phyloP scores from a whole-genome alignment of 2,329 filamentous ascomycete genomes.

The Colletotrichum sidae region DNA sequence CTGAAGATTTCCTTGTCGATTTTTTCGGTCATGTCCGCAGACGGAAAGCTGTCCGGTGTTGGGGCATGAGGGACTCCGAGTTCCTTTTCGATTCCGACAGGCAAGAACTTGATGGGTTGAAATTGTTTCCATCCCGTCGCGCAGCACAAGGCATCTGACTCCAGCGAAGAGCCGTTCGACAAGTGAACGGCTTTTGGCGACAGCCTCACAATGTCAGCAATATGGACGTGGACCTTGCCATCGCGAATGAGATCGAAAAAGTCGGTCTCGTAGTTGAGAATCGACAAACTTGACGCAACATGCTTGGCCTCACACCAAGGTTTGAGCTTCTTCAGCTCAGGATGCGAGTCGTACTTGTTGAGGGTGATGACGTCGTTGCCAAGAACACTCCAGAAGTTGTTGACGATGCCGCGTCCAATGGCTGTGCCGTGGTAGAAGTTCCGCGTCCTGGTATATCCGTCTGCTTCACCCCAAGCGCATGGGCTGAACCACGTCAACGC shows the following conservation, averaged over 20 bases:
- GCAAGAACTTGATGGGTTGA: slow-evolving; percentile 64
- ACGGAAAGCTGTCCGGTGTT: slow-evolving; percentile 24
- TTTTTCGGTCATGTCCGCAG: slow-evolving; percentile 20
- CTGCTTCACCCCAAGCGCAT: slow-evolving; percentile 76
- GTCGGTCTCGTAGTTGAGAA: slow-evolving; percentile 69
- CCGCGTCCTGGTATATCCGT: slow-evolving; percentile 67
- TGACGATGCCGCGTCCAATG: slow-evolving; percentile 66
- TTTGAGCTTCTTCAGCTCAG: slow-evolving; percentile 64
- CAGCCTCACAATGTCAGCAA: slow-evolving; percentile 63
- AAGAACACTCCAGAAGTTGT: slow-evolving; percentile 69
- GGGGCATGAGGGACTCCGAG: slow-evolving; percentile 60
- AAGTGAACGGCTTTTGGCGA: slow-evolving; percentile 60
- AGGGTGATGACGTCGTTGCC: slow-evolving; percentile 64
- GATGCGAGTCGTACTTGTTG: slow-evolving; percentile 66
- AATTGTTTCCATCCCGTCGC: slow-evolving; percentile 70
- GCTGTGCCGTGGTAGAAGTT: slow-evolving; percentile 68
- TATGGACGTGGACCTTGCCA: slow-evolving; percentile 64
- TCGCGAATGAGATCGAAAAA: slow-evolving; percentile 67
- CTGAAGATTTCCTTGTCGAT: slow-evolving; percentile 32
- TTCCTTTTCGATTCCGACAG: slow-evolving; percentile 56
- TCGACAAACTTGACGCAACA: slow-evolving; percentile 65
- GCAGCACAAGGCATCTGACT: slow-evolving; percentile 64
- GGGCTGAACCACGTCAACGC: slow-evolving; percentile 80
- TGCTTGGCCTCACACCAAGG: slow-evolving; percentile 65
- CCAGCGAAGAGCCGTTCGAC: slow-evolving; percentile 58